Percentiles rank a stretch among this genome's conserved stretches.
phyloP scores from a whole-genome alignment of 116 monocot genomes.

The Dioscorea cayenensis region DNA sequence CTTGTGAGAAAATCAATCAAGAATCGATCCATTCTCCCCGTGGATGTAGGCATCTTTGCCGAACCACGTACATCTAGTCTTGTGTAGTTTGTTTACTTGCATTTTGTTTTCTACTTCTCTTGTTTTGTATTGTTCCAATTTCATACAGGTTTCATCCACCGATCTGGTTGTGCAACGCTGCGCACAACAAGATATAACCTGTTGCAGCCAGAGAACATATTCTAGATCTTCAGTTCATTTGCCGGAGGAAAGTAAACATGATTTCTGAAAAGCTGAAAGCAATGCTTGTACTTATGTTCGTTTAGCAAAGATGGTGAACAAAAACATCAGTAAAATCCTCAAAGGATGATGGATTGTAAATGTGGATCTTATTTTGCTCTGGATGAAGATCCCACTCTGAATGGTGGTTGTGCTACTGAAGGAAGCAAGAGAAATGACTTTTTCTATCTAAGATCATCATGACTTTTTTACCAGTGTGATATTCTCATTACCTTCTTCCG shows the following conservation, averaged over 20 bases:
- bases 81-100: too few relatives aligned
- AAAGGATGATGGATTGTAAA: not conserved
- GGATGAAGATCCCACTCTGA: not conserved
- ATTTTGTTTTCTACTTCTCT: too few relatives aligned
- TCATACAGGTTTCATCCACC: too few relatives aligned
- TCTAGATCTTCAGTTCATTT: constrained; percentile 2
- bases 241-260: constrained; percentile 9
- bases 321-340: not conserved
- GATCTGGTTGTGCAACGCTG: too few relatives aligned
- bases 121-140: too few relatives aligned
- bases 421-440: constrained; percentile 5
- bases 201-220: not conserved
- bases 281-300: not conserved
- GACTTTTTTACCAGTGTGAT: not conserved
- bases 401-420: constrained; percentile 4
- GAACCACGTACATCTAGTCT: too few relatives aligned
- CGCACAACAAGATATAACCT: constrained; percentile 7
- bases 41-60: too few relatives aligned
- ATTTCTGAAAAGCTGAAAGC: not conserved
- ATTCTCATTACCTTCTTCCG: not conserved
- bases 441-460: constrained; percentile 5
- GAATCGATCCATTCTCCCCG: too few relatives aligned
- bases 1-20: too few relatives aligned
- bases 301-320: not conserved
- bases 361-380: not conserved